Evolutionary conservation across 345 rosid genomes (phyloP).

Genomic region (Trapa incisa): DNA sequence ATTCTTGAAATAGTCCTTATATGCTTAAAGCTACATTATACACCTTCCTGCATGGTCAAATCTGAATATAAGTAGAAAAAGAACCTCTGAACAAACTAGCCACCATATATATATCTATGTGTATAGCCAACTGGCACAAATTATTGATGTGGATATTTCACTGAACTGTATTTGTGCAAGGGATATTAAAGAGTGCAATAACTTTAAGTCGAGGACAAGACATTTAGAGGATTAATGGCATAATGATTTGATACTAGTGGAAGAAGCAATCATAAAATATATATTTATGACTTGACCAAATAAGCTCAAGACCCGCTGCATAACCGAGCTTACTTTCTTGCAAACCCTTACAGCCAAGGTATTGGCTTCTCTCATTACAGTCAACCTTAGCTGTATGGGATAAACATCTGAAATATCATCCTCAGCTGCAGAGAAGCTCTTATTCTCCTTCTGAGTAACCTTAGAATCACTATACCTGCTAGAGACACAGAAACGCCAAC

Average conservation of each 20-base stretch:
- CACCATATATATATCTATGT: background rate
- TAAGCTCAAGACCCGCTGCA: background rate
- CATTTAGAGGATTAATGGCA: background rate
- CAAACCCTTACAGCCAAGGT: constrained; percentile 69
- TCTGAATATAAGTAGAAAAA: background rate
- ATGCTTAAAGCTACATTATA: background rate
- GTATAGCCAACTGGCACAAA: no score
- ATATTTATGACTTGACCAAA: background rate
- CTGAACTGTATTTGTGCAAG: background rate
- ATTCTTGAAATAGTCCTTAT: background rate
- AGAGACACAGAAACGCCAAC: constrained; percentile 9
- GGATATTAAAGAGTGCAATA: background rate
- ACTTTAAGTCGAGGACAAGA: background rate
- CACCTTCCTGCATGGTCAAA: background rate
- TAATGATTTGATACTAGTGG: background rate
- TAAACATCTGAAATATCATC: constrained; percentile 92
- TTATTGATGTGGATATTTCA: background rate
- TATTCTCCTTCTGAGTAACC: constrained; percentile 49
- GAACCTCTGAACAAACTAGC: background rate
- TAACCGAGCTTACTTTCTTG: constrained; percentile 50
- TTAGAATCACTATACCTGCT: constrained; percentile 76
- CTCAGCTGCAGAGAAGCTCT: constrained; percentile 63
- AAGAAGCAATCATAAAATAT: background rate
- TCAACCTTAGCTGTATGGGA: constrained; percentile 79
- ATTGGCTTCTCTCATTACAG: constrained; percentile 50